phyloP scores from a whole-genome alignment of 1,284 basidiomycete genomes.

The Farysia itapuensis region DNA sequence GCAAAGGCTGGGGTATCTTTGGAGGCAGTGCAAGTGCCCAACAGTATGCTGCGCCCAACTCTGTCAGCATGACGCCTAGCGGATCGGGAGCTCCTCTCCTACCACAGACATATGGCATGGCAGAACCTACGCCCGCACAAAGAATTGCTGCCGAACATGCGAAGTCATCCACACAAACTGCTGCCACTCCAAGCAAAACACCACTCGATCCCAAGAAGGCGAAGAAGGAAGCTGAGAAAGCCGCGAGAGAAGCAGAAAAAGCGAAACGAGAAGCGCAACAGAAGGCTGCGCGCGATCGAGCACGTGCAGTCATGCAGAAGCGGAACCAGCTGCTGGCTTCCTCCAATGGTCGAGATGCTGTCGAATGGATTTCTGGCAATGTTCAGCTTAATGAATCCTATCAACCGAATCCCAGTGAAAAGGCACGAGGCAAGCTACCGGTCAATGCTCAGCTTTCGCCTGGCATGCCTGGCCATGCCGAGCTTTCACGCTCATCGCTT shows the following conservation, averaged over 20 bases:
- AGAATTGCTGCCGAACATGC: conserved; percentile 36
- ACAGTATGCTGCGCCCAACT: not conserved
- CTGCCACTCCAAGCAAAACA: conserved; percentile 54
- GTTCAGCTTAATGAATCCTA: conserved; percentile 22
- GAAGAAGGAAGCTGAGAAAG: conserved; percentile 84
- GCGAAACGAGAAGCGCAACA: conserved; percentile 78
- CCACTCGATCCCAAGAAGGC: conserved; percentile 76
- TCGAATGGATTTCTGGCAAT: conserved; percentile 47
- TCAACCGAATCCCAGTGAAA: conserved; percentile 36
- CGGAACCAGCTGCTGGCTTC: conserved; percentile 62
- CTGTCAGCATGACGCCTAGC: not conserved
- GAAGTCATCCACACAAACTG: conserved; percentile 58
- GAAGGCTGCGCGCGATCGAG: conserved; percentile 74
- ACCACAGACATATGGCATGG: too few relatives aligned
- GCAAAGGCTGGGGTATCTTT: conserved; percentile 43
- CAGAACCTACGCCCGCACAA: conserved; percentile 38
- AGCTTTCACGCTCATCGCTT: conserved; percentile 29
- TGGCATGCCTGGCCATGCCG: conserved; percentile 26
- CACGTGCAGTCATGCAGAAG: conserved; percentile 92
- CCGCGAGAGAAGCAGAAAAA: conserved; percentile 79
- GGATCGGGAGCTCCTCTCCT: conserved; percentile 5
- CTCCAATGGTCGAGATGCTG: conserved; percentile 45
- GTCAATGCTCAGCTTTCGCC: conserved; percentile 33
- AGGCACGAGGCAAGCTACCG: conserved; percentile 49
- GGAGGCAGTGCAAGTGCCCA: conserved; percentile 7